Evolutionary conservation across 495 filamentous ascomycete genomes (phyloP), one percentile per base, ranked within the genome.

Genomic region (Chaetomium fimeti): DNA sequence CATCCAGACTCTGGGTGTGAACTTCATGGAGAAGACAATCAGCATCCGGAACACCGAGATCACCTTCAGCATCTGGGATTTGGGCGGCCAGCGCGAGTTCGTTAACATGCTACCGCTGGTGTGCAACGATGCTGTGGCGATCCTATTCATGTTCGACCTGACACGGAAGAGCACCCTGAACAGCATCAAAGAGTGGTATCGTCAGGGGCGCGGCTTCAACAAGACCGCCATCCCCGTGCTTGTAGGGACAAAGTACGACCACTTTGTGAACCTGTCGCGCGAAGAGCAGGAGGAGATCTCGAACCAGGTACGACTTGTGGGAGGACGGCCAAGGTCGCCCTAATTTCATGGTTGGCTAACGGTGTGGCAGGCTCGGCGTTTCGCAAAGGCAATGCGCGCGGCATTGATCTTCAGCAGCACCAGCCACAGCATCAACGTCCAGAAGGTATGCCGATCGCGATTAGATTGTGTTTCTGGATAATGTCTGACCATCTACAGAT

Each of bases 11-110:
- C 79, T 98, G 55, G 94, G 93, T 63, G 94, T 98, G 77, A 98
- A 98, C 74, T 98, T 98, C 80, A 98, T 98, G 94, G 94, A 98
- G 76, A 98, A 98, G 80, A 98, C 94, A 13, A 98, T 98, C 73
- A 93, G 90, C 61, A 98, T 98, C 75, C 92, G 94, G 61, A 98
- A 98, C 76, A 98, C 94, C n/a, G 94, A 98, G 75, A 98, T 98
- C 71, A 98, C 94, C 40, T 98, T 98, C 78, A 95, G 91, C 51
- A 98, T 98, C 73, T 98, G 94, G 94, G 94, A 98, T 83, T 81
- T 98, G 42, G 94, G 94, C 69, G 94, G 94, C 66, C 94, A 98
- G 80, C 87, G 94, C 68, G 94, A 98, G 77, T 98, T 98, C 66
- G 94, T 98, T 74, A 98, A 98, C 79, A 98, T 98, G 94, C 82